Conservation (phyloP, 2,329 filamentous ascomycete genomes). For the Aspergillus viridinutans region DNA sequence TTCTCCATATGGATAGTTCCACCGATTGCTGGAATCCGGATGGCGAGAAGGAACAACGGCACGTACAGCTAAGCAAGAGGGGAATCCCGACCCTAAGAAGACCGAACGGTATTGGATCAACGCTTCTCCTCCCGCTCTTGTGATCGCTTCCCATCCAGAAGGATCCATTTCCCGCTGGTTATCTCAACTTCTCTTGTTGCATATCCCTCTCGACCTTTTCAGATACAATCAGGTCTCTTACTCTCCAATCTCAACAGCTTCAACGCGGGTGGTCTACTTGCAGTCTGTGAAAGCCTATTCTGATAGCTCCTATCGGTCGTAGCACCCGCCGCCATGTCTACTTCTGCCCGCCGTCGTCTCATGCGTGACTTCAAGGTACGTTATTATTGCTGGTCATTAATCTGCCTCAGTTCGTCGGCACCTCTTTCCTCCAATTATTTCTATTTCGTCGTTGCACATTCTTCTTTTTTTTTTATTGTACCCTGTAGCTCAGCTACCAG, state of each 20-base stretch:
- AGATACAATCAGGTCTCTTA: background rate
- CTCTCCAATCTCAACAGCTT: background rate
- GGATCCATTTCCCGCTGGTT: background rate
- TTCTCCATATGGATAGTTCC: constrained; percentile 17
- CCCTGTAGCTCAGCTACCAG: no score
- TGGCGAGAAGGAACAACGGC: background rate
- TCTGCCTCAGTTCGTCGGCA: background rate
- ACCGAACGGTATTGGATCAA: background rate
- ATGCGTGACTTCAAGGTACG: constrained; percentile 99
- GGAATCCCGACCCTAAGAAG: background rate
- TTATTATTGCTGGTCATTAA: background rate
- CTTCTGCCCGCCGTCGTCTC: constrained; percentile 86
- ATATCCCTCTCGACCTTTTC: background rate
- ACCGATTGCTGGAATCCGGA: constrained; percentile 6
- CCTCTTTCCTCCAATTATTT: background rate
- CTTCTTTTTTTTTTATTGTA: background rate
- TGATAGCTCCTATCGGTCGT: constrained; percentile 5
- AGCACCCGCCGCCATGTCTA: constrained; percentile 63
- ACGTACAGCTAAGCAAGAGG: background rate
- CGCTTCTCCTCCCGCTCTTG: constrained; percentile 13
- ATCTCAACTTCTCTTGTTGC: background rate
- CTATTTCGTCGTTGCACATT: constrained; percentile 2
- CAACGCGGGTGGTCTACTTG: background rate
- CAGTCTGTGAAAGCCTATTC: constrained; percentile 5
- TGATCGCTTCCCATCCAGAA: background rate